Percentiles rank a stretch among this genome's conserved stretches.
Evolutionary conservation across 2,329 filamentous ascomycete genomes (phyloP).

Genomic region (Penicillium sp.): DNA sequence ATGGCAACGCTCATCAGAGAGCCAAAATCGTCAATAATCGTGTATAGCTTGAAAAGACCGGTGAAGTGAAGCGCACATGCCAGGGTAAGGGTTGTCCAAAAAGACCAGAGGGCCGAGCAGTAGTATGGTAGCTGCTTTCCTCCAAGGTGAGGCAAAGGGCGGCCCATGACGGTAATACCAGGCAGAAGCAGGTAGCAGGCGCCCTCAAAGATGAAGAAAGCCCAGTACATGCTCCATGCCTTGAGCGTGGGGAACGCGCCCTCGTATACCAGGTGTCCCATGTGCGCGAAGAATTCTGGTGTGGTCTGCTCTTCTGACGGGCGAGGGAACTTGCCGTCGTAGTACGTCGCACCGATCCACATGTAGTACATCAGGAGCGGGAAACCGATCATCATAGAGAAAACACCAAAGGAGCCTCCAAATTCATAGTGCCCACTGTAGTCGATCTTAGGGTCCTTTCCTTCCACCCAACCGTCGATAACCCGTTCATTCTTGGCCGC

Average conservation of each 20-base stretch:
- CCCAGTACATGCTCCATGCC: slow-evolving; percentile 95
- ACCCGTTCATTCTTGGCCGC: slow-evolving; percentile 35
- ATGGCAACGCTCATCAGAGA: slow-evolving; percentile 92
- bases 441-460: slow-evolving; percentile 50
- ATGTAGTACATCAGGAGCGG: slow-evolving; percentile 98
- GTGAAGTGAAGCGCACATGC: slow-evolving; percentile 77
- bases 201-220: slow-evolving; percentile 84
- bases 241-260: slow-evolving; percentile 81
- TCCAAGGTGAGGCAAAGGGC: slow-evolving; percentile 79
- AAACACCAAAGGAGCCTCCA: slow-evolving; percentile 80
- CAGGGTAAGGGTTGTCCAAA: slow-evolving; percentile 81
- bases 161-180: slow-evolving; percentile 85
- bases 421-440: slow-evolving; percentile 72
- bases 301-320: slow-evolving; percentile 69
- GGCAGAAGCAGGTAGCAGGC: slow-evolving; percentile 84
- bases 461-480: slow-evolving; percentile 48
- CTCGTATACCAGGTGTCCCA: slow-evolving; percentile 75
- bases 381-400: slow-evolving; percentile 87
- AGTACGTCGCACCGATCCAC: slow-evolving; percentile 96
- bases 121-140: slow-evolving; percentile 92
- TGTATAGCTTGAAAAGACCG: slow-evolving; percentile 87
- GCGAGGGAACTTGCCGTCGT: slow-evolving; percentile 78
- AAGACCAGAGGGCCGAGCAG: slow-evolving; percentile 86
- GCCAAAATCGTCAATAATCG: slow-evolving; percentile 92
- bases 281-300: slow-evolving; percentile 71